Evolutionary conservation across 371 early-diverging fungal genomes (phyloP).

Genomic region (Batrachochytrium dendrobatidis): DNA sequence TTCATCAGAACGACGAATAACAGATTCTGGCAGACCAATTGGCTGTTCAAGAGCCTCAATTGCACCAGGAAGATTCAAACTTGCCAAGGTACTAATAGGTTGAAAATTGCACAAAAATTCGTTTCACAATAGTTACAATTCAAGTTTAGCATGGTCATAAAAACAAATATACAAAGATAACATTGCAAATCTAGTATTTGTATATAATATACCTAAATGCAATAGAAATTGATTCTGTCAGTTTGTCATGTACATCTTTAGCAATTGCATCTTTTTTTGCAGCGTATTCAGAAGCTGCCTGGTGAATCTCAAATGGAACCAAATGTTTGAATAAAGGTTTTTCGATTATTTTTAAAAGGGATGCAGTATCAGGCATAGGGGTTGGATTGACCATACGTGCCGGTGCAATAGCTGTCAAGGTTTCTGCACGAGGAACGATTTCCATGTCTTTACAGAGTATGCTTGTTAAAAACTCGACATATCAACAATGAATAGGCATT

Average conservation of each 20-base stretch:
- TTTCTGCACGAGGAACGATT: constrained; percentile 54
- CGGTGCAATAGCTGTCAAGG: constrained; percentile 53
- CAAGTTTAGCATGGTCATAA: too few relatives aligned
- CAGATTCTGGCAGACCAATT: constrained; percentile 55
- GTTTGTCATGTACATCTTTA: constrained; percentile 46
- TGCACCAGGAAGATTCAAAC: constrained; percentile 61
- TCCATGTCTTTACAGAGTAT: constrained; percentile 46
- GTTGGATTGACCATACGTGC: constrained; percentile 69
- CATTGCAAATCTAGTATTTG: too few relatives aligned
- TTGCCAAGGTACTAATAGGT: constrained; percentile 47
- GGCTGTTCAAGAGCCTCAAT: constrained; percentile 60
- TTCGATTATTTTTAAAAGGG: constrained; percentile 44
- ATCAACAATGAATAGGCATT: background rate
- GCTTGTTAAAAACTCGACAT: background rate
- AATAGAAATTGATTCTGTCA: constrained; percentile 39
- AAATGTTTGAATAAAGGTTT: constrained; percentile 70
- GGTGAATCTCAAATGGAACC: constrained; percentile 87
- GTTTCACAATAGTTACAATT: too few relatives aligned
- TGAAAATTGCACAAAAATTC: constrained; percentile 21
- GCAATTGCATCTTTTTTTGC: constrained; percentile 67
- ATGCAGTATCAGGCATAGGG: constrained; percentile 43
- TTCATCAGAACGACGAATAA: constrained; percentile 63
- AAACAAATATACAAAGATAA: too few relatives aligned
- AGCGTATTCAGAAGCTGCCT: constrained; percentile 73
- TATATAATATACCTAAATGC: background rate